phyloP scores from a whole-genome alignment of 2,329 filamentous ascomycete species.

The Grosmannia huntii region DNA sequence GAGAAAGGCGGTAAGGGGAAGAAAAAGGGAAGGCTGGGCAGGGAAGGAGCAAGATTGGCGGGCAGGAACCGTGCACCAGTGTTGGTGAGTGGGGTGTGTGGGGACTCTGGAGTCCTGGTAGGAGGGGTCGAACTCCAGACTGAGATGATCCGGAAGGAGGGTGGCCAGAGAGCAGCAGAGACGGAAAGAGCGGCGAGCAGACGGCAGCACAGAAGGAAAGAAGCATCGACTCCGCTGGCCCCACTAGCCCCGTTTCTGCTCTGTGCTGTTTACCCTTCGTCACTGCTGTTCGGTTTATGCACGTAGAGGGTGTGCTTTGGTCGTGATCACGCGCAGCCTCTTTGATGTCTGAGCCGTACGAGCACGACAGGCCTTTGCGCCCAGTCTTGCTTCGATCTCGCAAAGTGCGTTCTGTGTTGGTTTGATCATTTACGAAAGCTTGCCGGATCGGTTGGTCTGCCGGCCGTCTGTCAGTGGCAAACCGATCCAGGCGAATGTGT shows the following conservation, averaged over 20 bases:
- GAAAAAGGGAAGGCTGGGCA: slow-evolving; percentile 1
- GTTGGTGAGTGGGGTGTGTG: background rate
- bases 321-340: no score
- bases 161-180: background rate
- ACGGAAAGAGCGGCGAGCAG: background rate
- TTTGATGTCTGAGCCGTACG: no score
- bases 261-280: background rate
- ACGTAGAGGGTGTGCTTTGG: background rate
- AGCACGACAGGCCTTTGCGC: no score
- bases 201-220: background rate
- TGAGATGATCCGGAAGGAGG: background rate
- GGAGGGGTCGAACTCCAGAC: background rate
- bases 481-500: background rate
- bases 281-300: background rate
- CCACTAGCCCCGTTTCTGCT: background rate
- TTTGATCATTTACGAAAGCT: no score
- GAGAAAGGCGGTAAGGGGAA: background rate
- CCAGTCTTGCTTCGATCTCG: background rate
- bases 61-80: background rate
- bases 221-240: background rate
- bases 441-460: no score
- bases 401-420: no score
- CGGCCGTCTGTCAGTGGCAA: no score
- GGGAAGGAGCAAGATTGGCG: background rate
- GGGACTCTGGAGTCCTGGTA: background rate